phyloP scores from a whole-genome alignment of 2,329 filamentous ascomycete genomes.

The Beauveria varroae region DNA sequence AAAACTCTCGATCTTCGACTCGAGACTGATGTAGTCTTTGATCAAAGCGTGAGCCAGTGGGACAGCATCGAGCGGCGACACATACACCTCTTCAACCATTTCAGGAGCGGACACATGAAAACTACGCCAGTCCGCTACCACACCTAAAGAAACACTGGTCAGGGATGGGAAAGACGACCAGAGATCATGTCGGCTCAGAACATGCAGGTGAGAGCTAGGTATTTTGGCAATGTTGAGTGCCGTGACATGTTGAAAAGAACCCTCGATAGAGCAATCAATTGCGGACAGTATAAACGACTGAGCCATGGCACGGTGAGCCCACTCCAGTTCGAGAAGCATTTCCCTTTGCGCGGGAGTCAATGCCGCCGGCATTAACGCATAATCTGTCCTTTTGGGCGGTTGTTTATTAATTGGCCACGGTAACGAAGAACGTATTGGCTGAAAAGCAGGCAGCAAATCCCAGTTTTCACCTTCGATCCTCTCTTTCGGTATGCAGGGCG shows the following conservation, averaged over 20 bases:
- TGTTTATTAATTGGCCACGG: neutral
- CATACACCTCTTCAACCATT: slow-evolving; percentile 37
- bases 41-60: slow-evolving; percentile 46
- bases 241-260: slow-evolving; percentile 45
- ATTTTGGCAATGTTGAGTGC: slow-evolving; percentile 57
- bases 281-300: slow-evolving; percentile 59
- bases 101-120: slow-evolving; percentile 45
- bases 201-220: slow-evolving; percentile 51
- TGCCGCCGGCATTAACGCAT: slow-evolving; percentile 41
- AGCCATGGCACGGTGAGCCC: slow-evolving; percentile 61
- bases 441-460: neutral
- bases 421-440: neutral
- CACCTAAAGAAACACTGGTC: slow-evolving; percentile 46
- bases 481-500: neutral
- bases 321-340: slow-evolving; percentile 60
- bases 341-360: slow-evolving; percentile 59
- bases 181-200: slow-evolving; percentile 50
- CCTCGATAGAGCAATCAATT: slow-evolving; percentile 45
- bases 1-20: slow-evolving; percentile 46
- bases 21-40: slow-evolving; percentile 37
- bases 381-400: slow-evolving; percentile 16
- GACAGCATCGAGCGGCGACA: slow-evolving; percentile 46
- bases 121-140: slow-evolving; percentile 60
- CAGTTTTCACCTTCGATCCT: neutral
- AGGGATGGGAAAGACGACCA: slow-evolving; percentile 53